Base-by-base conservation (phyloP, 176 grass and related monocot genomes). In the Phoenix roebelenii region DNA sequence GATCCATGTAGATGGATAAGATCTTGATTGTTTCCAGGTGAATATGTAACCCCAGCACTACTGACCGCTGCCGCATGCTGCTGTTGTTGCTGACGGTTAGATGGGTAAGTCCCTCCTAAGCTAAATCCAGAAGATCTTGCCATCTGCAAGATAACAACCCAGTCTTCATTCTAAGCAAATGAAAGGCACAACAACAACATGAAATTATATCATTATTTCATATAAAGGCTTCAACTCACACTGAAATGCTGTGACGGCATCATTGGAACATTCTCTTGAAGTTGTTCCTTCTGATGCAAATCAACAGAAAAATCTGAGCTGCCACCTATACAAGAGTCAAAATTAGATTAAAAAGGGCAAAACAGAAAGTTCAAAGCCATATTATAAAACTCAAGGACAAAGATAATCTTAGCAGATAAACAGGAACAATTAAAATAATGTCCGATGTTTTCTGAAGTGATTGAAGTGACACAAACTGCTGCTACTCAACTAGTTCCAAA, bases 271-370 rank as follows among this genome's bases (percentile, higher is more conserved):
- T 92, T 98, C 1, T 98, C 93, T 20, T 92, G 87, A 76, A 85
- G 87, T 62, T 97, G 93, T 67, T 92, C 93, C 65, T 98, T 98
- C 63, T 92, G 93, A 85, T 88, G 87, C 71, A 98, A 73, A 76
- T 98, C 93, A 75, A 88, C 77, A 57, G 81, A 73, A 83, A 85
- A 92, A 70, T 98, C 87, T 56, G 87, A 74, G 57, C 66, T 78
- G 72, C 79, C 73, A 73, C 93, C 93, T 92, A 68, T 28, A 63
- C 15, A 63, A 58, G 59, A 63, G 54, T 64, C 3, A 23, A 79
- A 55, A 52, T 26, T 65, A 70, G 35, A 44, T 44, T 44, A 44
- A 44, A 44, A 44, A 12, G 35, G 35, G 35, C 10, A 44, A 44
- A 44, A 14, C 10, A 44, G 7, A 44, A 35, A 35, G 32, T 39